phyloP scores from a whole-genome alignment of 768 basidiomycete genomes.

The Lyophyllum atratum region DNA sequence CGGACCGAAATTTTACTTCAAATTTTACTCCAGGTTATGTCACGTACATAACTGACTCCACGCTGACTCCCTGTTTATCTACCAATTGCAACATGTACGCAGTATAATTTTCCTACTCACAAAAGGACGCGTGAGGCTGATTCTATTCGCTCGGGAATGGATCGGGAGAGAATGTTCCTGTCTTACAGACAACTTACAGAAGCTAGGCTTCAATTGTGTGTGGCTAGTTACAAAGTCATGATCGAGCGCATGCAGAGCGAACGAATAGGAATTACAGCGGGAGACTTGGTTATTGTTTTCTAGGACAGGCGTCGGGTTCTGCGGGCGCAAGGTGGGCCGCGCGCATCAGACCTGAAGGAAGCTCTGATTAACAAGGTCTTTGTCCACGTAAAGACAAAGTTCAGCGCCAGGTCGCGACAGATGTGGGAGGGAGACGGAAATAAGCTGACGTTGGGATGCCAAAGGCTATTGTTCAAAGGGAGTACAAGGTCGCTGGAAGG shows the following conservation, averaged over 20 bases:
- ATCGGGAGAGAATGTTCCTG: background rate
- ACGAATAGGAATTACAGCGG: background rate
- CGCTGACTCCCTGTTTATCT: no score
- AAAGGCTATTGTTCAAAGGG: conserved; percentile 1
- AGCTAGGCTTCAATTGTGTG: conserved; percentile 1
- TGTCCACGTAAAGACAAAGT: conserved; percentile 13
- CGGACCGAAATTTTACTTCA: no score
- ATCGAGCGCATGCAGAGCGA: background rate
- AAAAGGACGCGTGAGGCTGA: no score
- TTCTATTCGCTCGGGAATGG: background rate
- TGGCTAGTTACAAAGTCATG: background rate
- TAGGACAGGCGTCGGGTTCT: conserved; percentile 3
- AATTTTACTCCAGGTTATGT: no score
- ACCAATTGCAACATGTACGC: no score
- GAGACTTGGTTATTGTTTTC: background rate
- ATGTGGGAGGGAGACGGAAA: conserved; percentile 4
- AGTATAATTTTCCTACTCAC: no score
- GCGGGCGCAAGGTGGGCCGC: background rate
- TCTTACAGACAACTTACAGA: background rate
- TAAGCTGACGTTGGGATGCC: conserved; percentile 1
- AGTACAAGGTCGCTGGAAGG: conserved; percentile 9
- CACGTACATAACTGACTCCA: conserved; percentile 6
- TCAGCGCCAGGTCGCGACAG: conserved; percentile 9
- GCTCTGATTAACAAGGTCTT: background rate
- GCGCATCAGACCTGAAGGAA: background rate